Percentiles rank a stretch among this genome's conserved stretches.
phyloP scores from a whole-genome alignment of 441 rosid species.

The Brassica hybrid region DNA sequence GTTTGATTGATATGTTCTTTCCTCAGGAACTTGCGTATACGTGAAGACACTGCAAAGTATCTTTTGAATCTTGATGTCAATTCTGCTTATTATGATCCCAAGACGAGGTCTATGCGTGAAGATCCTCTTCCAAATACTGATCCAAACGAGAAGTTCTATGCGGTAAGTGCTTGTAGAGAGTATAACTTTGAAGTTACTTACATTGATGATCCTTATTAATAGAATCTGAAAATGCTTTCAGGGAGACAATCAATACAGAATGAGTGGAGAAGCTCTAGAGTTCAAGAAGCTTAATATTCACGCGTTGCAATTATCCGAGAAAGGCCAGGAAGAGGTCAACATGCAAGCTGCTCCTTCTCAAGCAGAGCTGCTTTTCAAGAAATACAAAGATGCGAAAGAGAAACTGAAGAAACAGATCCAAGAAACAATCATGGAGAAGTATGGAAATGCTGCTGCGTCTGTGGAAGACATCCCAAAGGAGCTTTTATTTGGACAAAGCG shows the following conservation, averaged over 20 bases:
- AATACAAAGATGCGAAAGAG: conserved; percentile 59
- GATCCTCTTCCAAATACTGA: conserved; percentile 70
- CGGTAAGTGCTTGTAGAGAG: conserved; percentile 34
- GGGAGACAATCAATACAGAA: conserved; percentile 83
- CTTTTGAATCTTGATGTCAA: conserved; percentile 82
- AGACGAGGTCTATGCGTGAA: conserved; percentile 75
- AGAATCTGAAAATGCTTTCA: conserved; percentile 8
- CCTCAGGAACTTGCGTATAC: conserved; percentile 72
- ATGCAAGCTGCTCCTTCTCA: conserved; percentile 91
- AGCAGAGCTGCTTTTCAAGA: conserved; percentile 69
- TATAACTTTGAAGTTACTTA: neutral
- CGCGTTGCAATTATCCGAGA: conserved; percentile 73
- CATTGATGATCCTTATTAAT: conserved; percentile 4
- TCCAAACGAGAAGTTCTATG: conserved; percentile 62
- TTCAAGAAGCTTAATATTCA: conserved; percentile 73
- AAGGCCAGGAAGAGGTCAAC: conserved; percentile 72
- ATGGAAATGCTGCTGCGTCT: conserved; percentile 79
- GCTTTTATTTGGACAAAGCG: conserved; percentile 69
- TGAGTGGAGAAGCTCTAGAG: conserved; percentile 75
- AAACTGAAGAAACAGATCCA: conserved; percentile 60
- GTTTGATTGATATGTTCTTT: conserved; percentile 10
- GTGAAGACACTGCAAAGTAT: conserved; percentile 85
- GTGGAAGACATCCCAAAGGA: conserved; percentile 70
- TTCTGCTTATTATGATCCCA: conserved; percentile 84
- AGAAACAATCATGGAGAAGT: conserved; percentile 67